Evolutionary conservation across 768 basidiomycete genomes (phyloP), one percentile per base, ranked within the genome.

Genomic region (Serendipita vermifera): DNA sequence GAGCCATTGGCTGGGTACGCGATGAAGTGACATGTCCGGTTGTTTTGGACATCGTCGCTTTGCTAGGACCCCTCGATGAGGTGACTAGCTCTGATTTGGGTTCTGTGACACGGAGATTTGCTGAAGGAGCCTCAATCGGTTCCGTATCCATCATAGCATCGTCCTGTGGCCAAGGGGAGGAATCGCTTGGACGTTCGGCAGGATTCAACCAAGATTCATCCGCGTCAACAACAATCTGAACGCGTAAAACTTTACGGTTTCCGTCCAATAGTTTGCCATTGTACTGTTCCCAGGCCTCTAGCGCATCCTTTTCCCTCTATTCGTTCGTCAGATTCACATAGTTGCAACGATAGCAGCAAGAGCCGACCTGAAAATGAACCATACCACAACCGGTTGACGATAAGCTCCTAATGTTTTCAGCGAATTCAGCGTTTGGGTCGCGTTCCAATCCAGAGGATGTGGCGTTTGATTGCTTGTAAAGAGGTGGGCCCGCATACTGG

Each of bases 161-260:
- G n/a, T n/a, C n/a, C n/a, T n/a, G n/a, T n/a, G n/a, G n/a, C n/a
- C n/a, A n/a, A n/a, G n/a, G n/a, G n/a, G n/a, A 9, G n/a, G 35
- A 36, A n/a, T 36, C 35, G 35, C n/a, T 36, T 36, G 35, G n/a
- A 9, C 35, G 35, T 9, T 36, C 35, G n/a, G 46, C 9, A 31
- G 46, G 7, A 51, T 22, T n/a, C 5, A 51, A 11, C 46, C 46
- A 51, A 9, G 46, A 24, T 7, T 51, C 46, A 31, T 51, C 46
- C 7, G 46, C 22, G 32, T 51, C 46, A n/a, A 51, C n/a, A 29
- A 51, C 46, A 51, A 51, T 31, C 27, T 51, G 46, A 11, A 51
- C 24, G 7, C 46, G 46, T n/a, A 51, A 31, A 22, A 27, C 46
- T 20, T 26, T 7, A 51, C 32, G 9, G 46, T 51, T 26, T 22